Percentiles rank a stretch among this genome's conserved stretches.
Conservation (phyloP, 163 green algal species). For the Scenedesmus sp. region DNA sequence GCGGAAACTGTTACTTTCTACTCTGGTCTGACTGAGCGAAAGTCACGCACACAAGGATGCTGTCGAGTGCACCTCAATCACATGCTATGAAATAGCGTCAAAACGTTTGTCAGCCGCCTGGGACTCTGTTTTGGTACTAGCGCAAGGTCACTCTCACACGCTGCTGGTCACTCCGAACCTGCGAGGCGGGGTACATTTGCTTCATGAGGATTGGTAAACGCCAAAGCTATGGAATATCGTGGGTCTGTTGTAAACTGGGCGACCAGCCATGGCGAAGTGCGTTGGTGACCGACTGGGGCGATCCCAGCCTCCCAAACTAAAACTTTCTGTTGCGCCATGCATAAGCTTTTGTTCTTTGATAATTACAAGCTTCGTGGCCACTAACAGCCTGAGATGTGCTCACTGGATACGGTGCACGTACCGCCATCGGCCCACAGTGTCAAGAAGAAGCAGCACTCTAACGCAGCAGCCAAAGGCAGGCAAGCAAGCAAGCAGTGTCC, state of each 20-base stretch:
- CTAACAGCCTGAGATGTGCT: too few species aligned
- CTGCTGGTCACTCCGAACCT: background rate
- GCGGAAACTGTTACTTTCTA: constrained; percentile 1
- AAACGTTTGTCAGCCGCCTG: background rate
- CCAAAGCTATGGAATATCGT: background rate
- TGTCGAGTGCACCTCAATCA: background rate
- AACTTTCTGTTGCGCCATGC: background rate
- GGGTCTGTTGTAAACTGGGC: background rate
- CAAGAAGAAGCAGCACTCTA: too few species aligned
- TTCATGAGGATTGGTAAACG: background rate
- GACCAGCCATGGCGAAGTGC: background rate
- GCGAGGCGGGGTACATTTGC: background rate
- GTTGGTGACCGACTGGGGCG: background rate
- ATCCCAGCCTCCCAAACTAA: background rate
- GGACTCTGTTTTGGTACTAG: background rate
- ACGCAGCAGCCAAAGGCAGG: too few species aligned
- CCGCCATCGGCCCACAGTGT: too few species aligned
- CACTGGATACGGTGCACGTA: too few species aligned
- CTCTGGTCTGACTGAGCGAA: background rate
- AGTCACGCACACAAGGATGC: background rate
- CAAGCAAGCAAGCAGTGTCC: too few species aligned
- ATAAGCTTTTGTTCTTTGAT: background rate
- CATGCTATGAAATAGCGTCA: background rate
- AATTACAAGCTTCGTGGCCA: too few species aligned
- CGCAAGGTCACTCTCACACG: background rate